These are phyloP conservation scores for maize (Zea mays) DNA, from an alignment of 176 grass and related monocot genomes.

Conservation along the genomic window DNA sequence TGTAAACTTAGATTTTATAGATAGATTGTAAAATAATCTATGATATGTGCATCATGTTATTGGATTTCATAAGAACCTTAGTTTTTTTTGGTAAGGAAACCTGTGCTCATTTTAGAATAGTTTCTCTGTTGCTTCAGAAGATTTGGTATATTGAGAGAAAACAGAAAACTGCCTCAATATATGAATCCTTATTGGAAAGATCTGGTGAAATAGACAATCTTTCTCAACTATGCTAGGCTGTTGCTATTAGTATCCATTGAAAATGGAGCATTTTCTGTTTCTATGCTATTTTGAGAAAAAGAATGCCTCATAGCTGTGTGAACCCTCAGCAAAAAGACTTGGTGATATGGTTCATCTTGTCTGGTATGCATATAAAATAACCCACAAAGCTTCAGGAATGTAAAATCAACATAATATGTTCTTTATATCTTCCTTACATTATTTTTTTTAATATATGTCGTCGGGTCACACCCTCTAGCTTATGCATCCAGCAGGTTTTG, in stretches of 20 bases:
- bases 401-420: background rate
- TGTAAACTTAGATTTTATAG: conserved; percentile 14
- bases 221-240: background rate
- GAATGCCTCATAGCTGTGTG: background rate
- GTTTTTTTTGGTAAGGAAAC: background rate
- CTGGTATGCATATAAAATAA: background rate
- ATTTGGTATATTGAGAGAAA: background rate
- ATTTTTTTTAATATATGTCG: background rate
- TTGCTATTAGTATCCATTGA: background rate
- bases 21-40: conserved; percentile 9
- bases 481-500: conserved; percentile 72
- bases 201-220: background rate
- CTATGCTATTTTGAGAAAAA: background rate
- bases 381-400: background rate
- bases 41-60: background rate
- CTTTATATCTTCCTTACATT: conserved; percentile 10
- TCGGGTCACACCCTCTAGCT: background rate
- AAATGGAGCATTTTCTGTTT: background rate
- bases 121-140: background rate
- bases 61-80: background rate
- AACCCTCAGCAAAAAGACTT: background rate
- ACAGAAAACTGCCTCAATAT: background rate
- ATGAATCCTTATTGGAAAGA: background rate
- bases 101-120: background rate
- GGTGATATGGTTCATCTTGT: background rate